Percentiles rank a stretch among this genome's conserved stretches.
These are phyloP conservation scores for Cystofilobasidium macerans DNA, from an alignment of 768 basidiomycete species.

Conservation along the genomic window DNA sequence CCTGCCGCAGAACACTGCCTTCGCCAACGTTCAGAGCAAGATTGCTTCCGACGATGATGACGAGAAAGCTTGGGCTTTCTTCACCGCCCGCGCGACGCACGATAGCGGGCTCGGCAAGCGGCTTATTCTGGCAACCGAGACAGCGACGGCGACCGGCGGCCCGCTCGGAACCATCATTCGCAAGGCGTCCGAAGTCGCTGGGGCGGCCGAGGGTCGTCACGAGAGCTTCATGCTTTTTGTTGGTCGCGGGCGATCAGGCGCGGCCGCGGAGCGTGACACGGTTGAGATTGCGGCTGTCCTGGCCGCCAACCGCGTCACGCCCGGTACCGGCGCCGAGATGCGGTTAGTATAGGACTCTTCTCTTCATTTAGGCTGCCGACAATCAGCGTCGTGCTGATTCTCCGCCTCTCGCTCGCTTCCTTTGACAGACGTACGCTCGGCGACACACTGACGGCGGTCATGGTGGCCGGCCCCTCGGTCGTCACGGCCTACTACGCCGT, in stretches of 20 bases:
- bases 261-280: slow-evolving; percentile 20
- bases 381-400: neutral
- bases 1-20: neutral
- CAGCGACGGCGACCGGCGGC: slow-evolving; percentile 31
- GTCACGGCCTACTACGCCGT: slow-evolving; percentile 35
- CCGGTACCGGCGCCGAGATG: slow-evolving; percentile 13
- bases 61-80: slow-evolving; percentile 61
- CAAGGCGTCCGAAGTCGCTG: slow-evolving; percentile 50
- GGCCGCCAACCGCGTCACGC: slow-evolving; percentile 45
- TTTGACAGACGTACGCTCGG: slow-evolving; percentile 67
- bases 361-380: neutral
- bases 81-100: slow-evolving; percentile 33
- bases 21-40: slow-evolving; percentile 46
- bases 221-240: slow-evolving; percentile 48
- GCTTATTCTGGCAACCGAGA: slow-evolving; percentile 50
- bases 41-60: slow-evolving; percentile 75
- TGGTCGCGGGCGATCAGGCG: slow-evolving; percentile 51
- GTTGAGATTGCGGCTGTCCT: slow-evolving; percentile 56
- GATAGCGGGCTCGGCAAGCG: slow-evolving; percentile 47
- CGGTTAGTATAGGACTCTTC: neutral
- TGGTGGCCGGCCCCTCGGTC: slow-evolving; percentile 44
- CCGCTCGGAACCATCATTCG: slow-evolving; percentile 42
- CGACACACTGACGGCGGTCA: slow-evolving; percentile 67
- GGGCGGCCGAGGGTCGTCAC: slow-evolving; percentile 27
- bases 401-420: slow-evolving; percentile 37